Percentiles rank a stretch among this genome's conserved stretches.
These are phyloP conservation scores for Stachybotrys elegans DNA, from an alignment of 2,329 filamentous ascomycete species.

Conservation along the genomic window DNA sequence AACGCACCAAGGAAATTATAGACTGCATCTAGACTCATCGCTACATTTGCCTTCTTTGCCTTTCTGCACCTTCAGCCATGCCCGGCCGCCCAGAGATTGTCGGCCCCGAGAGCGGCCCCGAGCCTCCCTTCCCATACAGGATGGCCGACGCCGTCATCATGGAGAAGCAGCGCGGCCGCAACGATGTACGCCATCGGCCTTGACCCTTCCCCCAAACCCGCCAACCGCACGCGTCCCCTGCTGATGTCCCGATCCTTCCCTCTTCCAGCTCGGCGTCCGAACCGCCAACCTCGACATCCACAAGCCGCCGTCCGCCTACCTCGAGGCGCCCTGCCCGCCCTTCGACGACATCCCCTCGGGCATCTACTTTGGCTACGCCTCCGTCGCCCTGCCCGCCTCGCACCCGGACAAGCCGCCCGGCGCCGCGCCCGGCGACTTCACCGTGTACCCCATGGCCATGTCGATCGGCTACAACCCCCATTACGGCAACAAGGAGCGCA, in stretches of 20 bases:
- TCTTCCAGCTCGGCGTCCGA: slow-evolving; percentile 85
- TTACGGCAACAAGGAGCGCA: slow-evolving; percentile 85
- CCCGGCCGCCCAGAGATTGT: slow-evolving; percentile 60
- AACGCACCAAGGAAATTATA: too few species aligned
- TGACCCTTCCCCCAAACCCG: background rate
- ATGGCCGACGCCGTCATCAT: slow-evolving; percentile 84
- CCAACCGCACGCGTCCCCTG: background rate
- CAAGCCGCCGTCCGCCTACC: too few species aligned
- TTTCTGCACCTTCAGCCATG: too few species aligned
- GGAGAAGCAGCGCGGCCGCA: too few species aligned
- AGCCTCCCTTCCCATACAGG: slow-evolving; percentile 73
- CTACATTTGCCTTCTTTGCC: too few species aligned
- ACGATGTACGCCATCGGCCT: too few species aligned
- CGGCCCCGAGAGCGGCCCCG: slow-evolving; percentile 68
- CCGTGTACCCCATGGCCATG: slow-evolving; percentile 82
- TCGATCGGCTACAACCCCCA: slow-evolving; percentile 96
- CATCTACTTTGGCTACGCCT: slow-evolving; percentile 91
- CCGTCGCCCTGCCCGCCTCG: slow-evolving; percentile 53
- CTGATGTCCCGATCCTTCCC: too few species aligned
- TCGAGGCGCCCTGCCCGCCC: too few species aligned
- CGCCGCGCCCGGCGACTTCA: slow-evolving; percentile 18
- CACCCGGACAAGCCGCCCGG: slow-evolving; percentile 36
- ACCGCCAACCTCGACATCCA: slow-evolving; percentile 88
- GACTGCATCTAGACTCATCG: too few species aligned
- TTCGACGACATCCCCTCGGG: slow-evolving; percentile 63